Percentiles rank a stretch among this genome's conserved stretches.
phyloP scores from a whole-genome alignment of 495 filamentous ascomycete species.

The Neurospora sp. region DNA sequence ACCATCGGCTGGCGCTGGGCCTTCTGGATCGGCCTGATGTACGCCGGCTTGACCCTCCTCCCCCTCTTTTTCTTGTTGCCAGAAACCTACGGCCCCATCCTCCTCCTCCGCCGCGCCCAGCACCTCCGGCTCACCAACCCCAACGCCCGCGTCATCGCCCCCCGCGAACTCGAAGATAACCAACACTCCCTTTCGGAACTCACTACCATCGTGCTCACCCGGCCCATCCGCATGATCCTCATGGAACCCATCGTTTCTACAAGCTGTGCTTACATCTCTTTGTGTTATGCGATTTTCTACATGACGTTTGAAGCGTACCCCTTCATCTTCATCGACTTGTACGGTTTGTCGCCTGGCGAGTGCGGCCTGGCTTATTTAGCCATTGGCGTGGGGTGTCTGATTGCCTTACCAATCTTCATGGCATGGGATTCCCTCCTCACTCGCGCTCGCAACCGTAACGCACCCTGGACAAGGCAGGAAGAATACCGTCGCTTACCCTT shows the following conservation, averaged over 20 bases:
- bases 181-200: constrained; percentile 18
- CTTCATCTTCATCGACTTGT: constrained; percentile 48
- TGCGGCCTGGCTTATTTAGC: constrained; percentile 39
- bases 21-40: constrained; percentile 53
- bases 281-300: constrained; percentile 68
- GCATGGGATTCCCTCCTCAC: constrained; percentile 24
- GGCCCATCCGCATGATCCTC: constrained; percentile 34
- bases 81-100: constrained; percentile 53
- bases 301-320: constrained; percentile 62
- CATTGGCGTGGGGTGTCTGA: constrained; percentile 32
- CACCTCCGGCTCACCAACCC: constrained; percentile 41
- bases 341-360: constrained; percentile 32
- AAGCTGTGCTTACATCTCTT: constrained; percentile 56
- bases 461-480: constrained; percentile 31
- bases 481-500: constrained; percentile 59
- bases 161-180: constrained; percentile 26
- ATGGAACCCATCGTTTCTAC: constrained; percentile 44
- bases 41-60: constrained; percentile 38
- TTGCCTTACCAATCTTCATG: constrained; percentile 46
- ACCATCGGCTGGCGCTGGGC: constrained; percentile 56
- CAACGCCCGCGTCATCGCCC: constrained; percentile 21
- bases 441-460: constrained; percentile 11
- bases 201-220: constrained; percentile 27
- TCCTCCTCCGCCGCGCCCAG: constrained; percentile 46
- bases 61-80: constrained; percentile 46